These are phyloP conservation scores for Coriolopsis trogii DNA, from an alignment of 1,284 basidiomycete genomes.

Conservation along the genomic window DNA sequence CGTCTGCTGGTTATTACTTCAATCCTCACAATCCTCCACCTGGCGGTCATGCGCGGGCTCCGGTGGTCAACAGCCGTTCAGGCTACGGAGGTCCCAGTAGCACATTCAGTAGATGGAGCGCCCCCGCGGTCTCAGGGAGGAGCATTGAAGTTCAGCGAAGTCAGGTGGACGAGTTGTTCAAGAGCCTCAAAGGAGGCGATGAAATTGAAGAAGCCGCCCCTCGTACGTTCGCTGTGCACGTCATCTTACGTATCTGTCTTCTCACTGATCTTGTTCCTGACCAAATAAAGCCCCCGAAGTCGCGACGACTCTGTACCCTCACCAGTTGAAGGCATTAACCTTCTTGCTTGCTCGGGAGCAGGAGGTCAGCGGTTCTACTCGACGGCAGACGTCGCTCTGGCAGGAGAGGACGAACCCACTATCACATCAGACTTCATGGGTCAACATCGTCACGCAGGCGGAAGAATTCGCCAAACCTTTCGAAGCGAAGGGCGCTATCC, in stretches of 20 bases:
- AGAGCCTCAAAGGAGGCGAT: constrained; percentile 83
- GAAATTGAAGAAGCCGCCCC: constrained; percentile 87
- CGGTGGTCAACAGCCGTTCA: constrained; percentile 43
- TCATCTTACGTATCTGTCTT: constrained; percentile 15
- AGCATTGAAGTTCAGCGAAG: constrained; percentile 90
- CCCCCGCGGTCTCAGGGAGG: constrained; percentile 66
- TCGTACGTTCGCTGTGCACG: constrained; percentile 47
- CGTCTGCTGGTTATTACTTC: constrained; percentile 72
- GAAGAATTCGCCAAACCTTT: constrained; percentile 68
- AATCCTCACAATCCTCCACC: constrained; percentile 89
- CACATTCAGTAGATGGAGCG: constrained; percentile 56
- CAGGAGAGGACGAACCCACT: constrained; percentile 58
- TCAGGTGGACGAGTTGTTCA: constrained; percentile 94
- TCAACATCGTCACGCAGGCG: constrained; percentile 86
- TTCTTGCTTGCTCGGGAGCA: constrained; percentile 95
- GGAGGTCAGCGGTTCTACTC: constrained; percentile 57
- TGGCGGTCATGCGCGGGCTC: constrained; percentile 57
- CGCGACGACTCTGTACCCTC: constrained; percentile 90
- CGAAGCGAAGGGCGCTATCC: constrained; percentile 87
- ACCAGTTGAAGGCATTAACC: constrained; percentile 97
- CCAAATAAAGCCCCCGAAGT: constrained; percentile 75
- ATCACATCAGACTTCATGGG: constrained; percentile 61
- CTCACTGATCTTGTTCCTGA: constrained; percentile 20
- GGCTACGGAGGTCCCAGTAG: constrained; percentile 45
- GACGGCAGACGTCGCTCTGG: constrained; percentile 78